Conservation (phyloP, 139 green algal genomes). For the Parachlorella kessleri region DNA sequence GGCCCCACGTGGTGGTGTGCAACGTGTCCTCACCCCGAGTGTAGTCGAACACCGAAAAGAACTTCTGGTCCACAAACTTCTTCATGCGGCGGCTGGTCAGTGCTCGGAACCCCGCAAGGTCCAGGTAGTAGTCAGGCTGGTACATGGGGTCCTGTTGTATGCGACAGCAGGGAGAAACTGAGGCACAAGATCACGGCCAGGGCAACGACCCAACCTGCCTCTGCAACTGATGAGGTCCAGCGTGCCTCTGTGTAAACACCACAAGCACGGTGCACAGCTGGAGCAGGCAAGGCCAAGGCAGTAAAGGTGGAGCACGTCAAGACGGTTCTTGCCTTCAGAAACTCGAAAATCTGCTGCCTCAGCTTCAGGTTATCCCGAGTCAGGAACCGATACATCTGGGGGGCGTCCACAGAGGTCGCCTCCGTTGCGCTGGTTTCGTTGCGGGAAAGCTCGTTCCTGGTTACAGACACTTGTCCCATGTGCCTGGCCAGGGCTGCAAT, state of each 20-base stretch:
- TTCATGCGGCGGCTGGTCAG: conserved; percentile 75
- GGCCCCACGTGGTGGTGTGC: too few species aligned
- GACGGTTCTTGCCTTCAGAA: conserved; percentile 65
- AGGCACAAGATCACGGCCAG: too few species aligned
- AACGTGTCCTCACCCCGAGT: conserved; percentile 4
- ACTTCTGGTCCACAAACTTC: conserved; percentile 64
- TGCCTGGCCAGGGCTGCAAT: too few species aligned
- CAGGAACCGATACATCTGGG: conserved; percentile 49
- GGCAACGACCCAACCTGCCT: too few species aligned
- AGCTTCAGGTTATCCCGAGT: conserved; percentile 74
- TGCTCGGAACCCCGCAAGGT: conserved; percentile 73
- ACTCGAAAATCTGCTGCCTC: conserved; percentile 65
- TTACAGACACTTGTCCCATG: too few species aligned
- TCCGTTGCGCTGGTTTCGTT: not conserved
- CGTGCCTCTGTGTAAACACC: not conserved
- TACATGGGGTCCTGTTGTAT: conserved; percentile 73
- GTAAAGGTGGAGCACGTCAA: not conserved
- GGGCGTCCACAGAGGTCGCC: not conserved
- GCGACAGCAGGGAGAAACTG: not conserved
- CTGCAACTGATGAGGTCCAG: too few species aligned
- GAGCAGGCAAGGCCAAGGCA: not conserved
- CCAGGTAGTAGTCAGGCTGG: conserved; percentile 72
- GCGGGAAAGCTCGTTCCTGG: too few species aligned
- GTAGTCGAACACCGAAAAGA: conserved; percentile 56
- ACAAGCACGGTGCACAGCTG: not conserved